Percentiles rank a stretch among this genome's conserved stretches.
phyloP scores from a whole-genome alignment of 805 yeast species.

The Saccharomycopsis lassenensis region DNA sequence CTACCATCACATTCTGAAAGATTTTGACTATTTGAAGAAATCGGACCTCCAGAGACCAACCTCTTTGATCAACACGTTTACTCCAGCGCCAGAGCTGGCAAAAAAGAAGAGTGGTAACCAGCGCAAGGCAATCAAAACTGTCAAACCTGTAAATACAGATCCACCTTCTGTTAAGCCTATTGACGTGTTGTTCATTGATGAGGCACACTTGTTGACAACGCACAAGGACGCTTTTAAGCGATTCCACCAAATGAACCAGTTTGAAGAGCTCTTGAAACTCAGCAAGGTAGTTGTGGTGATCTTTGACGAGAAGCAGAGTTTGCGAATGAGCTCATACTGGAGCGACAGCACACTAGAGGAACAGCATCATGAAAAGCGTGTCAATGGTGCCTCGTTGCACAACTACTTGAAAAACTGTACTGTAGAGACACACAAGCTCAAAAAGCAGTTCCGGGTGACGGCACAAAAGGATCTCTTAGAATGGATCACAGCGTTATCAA shows the following conservation, averaged over 20 bases:
- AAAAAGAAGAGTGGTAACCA: slow-evolving; percentile 23
- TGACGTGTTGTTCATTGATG: slow-evolving; percentile 34
- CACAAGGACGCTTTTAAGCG: slow-evolving; percentile 34
- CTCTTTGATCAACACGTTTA: slow-evolving; percentile 32
- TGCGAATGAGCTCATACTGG: slow-evolving; percentile 39
- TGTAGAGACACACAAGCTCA: slow-evolving; percentile 23
- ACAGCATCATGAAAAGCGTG: background rate
- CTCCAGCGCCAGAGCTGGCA: too few relatives aligned
- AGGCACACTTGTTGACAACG: slow-evolving; percentile 35
- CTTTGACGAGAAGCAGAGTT: slow-evolving; percentile 35
- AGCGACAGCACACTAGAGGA: slow-evolving; percentile 13
- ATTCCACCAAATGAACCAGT: slow-evolving; percentile 34
- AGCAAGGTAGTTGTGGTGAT: slow-evolving; percentile 32
- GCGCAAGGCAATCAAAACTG: too few relatives aligned
- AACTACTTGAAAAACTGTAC: too few relatives aligned
- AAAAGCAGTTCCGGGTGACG: slow-evolving; percentile 33
- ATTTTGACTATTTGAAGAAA: slow-evolving; percentile 28
- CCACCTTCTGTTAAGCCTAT: too few relatives aligned
- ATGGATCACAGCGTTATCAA: slow-evolving; percentile 31
- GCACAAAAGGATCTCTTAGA: slow-evolving; percentile 29
- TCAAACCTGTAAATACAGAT: too few relatives aligned
- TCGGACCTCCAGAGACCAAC: slow-evolving; percentile 36
- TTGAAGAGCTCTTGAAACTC: slow-evolving; percentile 30
- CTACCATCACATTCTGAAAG: slow-evolving; percentile 29
- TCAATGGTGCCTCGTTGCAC: too few relatives aligned